phyloP scores from a whole-genome alignment of 2,329 filamentous ascomycete species.

The Paraphoma sp. region DNA sequence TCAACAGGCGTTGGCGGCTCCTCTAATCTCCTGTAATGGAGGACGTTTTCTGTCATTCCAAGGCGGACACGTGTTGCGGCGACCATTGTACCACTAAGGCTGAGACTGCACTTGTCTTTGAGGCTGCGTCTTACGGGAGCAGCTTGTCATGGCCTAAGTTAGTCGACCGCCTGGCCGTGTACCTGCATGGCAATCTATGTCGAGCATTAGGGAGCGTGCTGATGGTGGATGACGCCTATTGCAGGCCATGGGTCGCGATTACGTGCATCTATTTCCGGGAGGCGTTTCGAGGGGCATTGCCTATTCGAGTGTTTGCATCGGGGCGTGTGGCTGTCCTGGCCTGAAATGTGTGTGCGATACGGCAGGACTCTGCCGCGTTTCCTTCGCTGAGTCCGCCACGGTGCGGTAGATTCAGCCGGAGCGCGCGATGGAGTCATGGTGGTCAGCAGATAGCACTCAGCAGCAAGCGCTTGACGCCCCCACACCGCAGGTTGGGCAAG shows the following conservation, averaged over 20 bases:
- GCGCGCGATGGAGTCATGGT: background rate
- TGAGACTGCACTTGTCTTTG: background rate
- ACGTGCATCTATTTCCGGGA: conserved; percentile 1
- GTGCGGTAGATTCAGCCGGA: background rate
- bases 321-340: background rate
- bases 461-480: background rate
- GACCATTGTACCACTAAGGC: background rate
- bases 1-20: background rate
- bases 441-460: conserved; percentile 1
- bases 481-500: background rate
- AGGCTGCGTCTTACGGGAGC: conserved; percentile 9
- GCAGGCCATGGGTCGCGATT: background rate
- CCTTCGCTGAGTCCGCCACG: background rate
- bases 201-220: conserved; percentile 2
- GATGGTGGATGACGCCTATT: background rate
- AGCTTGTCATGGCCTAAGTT: background rate
- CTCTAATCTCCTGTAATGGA: conserved; percentile 16
- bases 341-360: background rate
- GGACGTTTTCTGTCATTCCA: conserved; percentile 4
- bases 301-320: conserved; percentile 1
- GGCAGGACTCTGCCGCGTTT: background rate
- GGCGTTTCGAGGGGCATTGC: conserved; percentile 1
- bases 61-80: conserved; percentile 9
- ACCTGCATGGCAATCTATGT: conserved; percentile 20
- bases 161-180: conserved; percentile 18